Evolutionary conservation across 2,329 filamentous ascomycete genomes (phyloP), one percentile per base, ranked within the genome.

Genomic region (Penicillium sclerotigenum): DNA sequence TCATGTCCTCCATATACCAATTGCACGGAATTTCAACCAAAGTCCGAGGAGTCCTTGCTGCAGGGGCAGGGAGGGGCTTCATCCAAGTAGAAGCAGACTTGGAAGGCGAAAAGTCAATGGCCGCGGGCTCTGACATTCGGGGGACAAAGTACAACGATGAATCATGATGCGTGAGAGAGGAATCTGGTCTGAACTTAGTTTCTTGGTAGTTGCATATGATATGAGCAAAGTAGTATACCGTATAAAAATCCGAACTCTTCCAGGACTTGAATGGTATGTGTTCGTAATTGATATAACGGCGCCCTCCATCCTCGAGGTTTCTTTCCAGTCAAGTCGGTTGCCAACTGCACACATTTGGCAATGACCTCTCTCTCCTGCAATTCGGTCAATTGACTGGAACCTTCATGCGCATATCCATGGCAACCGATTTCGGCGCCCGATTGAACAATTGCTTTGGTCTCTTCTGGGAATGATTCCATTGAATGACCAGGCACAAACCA

Each of bases 291-390:
- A 56, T 75, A 75, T 28, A 75, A 55, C 0, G 74, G 73, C 4
- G 73, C 72, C 18, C 73, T 66, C 54, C 72, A 76, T 0, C 73
- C 72, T 0, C 66, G 62, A 0, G 89, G 89, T 0, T 85, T 86
- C 72, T 89, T 90, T 6, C 88, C 86, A 38, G 81, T 83, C 65
- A 92, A 88, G 0, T 87, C 83, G 0, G 84, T 89, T 33, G 91
- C 80, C 71, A 91, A 79, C 22, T 81, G 81, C 68, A 86, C 90
- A 18, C 87, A 90, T 72, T 89, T 89, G 65, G 88, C 85, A 6
- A 93, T 80, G 3, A 91, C 85, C 50, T 88, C 87, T 11, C 81
- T 81, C 69, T 91, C 88, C 73, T 91, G 88, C 65, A 89, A 86
- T 1, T 87, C 69, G 0, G 81, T 87, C 84, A 90, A 88, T 49